Percentiles rank a stretch among this genome's conserved stretches.
Conservation (phyloP, 129 eudicot genomes). For the Dittrichia graveolens region DNA sequence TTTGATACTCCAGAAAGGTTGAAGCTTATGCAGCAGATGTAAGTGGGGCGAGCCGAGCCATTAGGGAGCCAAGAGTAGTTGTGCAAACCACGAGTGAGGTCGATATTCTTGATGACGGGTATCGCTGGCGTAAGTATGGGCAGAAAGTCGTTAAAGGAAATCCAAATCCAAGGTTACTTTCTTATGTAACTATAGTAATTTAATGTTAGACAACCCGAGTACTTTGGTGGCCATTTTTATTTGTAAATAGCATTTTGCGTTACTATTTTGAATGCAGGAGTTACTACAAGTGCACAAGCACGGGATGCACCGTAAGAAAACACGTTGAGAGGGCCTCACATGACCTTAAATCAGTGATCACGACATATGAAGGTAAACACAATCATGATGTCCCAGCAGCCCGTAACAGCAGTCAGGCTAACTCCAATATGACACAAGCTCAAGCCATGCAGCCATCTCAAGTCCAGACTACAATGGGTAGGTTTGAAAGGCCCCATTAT, state of each 20-base stretch:
- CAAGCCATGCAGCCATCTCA: slow-evolving; percentile 55
- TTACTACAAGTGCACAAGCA: slow-evolving; percentile 74
- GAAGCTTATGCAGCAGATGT: slow-evolving; percentile 63
- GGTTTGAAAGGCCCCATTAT: slow-evolving; percentile 47
- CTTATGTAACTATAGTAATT: background rate
- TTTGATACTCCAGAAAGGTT: slow-evolving; percentile 49
- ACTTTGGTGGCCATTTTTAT: background rate
- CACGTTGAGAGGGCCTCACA: slow-evolving; percentile 80
- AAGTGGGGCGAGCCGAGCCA: slow-evolving; percentile 63
- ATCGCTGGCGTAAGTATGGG: slow-evolving; percentile 81
- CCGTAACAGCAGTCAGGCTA: slow-evolving; percentile 55
- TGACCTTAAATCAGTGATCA: slow-evolving; percentile 73
- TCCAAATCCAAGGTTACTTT: slow-evolving; percentile 72
- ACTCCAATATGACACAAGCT: slow-evolving; percentile 38
- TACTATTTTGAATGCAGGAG: slow-evolving; percentile 45
- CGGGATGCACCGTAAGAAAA: slow-evolving; percentile 70
- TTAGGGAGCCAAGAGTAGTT: slow-evolving; percentile 79
- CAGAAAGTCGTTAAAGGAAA: slow-evolving; percentile 83
- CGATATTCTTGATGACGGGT: slow-evolving; percentile 77
- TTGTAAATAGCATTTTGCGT: background rate
- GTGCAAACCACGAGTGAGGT: slow-evolving; percentile 83
- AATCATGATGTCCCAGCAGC: slow-evolving; percentile 81
- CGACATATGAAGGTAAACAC: slow-evolving; percentile 84
- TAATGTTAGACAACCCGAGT: background rate
- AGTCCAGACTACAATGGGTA: slow-evolving; percentile 41